phyloP scores from a whole-genome alignment of 441 rosid species.

The Croton setiger region DNA sequence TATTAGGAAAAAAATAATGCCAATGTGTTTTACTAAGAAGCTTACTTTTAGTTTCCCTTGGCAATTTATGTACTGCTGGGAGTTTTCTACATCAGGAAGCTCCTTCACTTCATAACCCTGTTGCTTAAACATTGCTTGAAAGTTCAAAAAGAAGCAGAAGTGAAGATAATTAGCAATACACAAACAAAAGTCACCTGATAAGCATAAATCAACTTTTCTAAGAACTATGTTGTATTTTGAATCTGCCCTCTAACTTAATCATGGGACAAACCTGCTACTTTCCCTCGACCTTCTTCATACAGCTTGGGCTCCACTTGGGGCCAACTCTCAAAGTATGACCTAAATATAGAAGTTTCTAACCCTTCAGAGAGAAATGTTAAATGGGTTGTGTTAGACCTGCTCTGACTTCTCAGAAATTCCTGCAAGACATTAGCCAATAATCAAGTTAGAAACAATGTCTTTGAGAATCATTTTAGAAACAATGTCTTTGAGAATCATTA shows the following conservation, averaged over 20 bases:
- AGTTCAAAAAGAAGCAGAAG: constrained; percentile 10
- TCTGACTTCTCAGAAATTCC: constrained; percentile 48
- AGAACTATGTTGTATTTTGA: constrained; percentile 5
- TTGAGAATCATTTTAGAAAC: constrained; percentile 15
- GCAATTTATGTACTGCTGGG: constrained; percentile 55
- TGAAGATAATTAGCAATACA: constrained; percentile 11
- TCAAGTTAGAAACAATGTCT: constrained; percentile 17
- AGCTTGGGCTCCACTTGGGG: constrained; percentile 61
- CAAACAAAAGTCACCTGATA: not conserved
- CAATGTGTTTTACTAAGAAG: constrained; percentile 10
- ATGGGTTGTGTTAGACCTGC: constrained; percentile 45
- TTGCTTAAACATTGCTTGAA: constrained; percentile 60
- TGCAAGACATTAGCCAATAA: constrained; percentile 27
- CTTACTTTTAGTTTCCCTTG: constrained; percentile 67
- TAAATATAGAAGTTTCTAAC: constrained; percentile 64
- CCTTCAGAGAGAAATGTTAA: constrained; percentile 68
- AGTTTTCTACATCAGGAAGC: constrained; percentile 73
- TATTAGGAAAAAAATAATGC: constrained; percentile 2
- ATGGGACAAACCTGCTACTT: constrained; percentile 79
- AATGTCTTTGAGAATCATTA: constrained; percentile 4
- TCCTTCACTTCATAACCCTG: constrained; percentile 82
- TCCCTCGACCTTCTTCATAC: constrained; percentile 85
- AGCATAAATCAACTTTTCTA: constrained; percentile 1
- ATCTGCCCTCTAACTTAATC: constrained; percentile 10
- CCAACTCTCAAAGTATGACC: constrained; percentile 74